Evolutionary conservation across 1,284 basidiomycete genomes (phyloP).

Genomic region (Ganoderma sp.): DNA sequence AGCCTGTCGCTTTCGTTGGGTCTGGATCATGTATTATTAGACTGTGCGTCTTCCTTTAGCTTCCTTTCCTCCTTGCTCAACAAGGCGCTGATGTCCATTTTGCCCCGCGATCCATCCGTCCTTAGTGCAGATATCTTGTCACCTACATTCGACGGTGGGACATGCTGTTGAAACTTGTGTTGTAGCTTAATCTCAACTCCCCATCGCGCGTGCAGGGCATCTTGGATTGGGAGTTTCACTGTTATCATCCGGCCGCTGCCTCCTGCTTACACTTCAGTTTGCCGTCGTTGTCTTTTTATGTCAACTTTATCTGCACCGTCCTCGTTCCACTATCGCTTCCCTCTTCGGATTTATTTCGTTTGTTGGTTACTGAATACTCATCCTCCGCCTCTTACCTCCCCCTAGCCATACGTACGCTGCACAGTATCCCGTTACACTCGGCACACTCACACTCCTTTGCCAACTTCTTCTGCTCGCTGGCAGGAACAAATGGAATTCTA

Average conservation of each 20-base stretch:
- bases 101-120: too few relatives aligned
- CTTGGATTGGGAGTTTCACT: conserved; percentile 2
- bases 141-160: not conserved
- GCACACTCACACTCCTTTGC: not conserved
- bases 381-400: not conserved
- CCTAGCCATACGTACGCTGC: not conserved
- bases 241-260: not conserved
- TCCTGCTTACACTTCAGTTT: conserved; percentile 1
- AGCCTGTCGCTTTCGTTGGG: conserved; percentile 7
- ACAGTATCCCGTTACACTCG: not conserved
- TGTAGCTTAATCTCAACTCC: not conserved
- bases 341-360: not conserved
- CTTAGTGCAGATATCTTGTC: not conserved
- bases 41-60: conserved; percentile 18
- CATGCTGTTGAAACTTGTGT: not conserved
- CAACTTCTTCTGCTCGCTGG: not conserved
- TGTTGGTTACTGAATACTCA: not conserved
- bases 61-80: not conserved
- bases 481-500: not conserved
- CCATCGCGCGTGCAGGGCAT: conserved; percentile 14
- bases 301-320: not conserved
- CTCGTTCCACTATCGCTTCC: not conserved
- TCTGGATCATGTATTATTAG: conserved; percentile 23
- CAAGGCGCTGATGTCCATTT: not conserved
- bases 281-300: conserved; percentile 14